These are phyloP conservation scores for Metarhizium sp. DNA, from an alignment of 2,329 filamentous ascomycete species.

Conservation along the genomic window DNA sequence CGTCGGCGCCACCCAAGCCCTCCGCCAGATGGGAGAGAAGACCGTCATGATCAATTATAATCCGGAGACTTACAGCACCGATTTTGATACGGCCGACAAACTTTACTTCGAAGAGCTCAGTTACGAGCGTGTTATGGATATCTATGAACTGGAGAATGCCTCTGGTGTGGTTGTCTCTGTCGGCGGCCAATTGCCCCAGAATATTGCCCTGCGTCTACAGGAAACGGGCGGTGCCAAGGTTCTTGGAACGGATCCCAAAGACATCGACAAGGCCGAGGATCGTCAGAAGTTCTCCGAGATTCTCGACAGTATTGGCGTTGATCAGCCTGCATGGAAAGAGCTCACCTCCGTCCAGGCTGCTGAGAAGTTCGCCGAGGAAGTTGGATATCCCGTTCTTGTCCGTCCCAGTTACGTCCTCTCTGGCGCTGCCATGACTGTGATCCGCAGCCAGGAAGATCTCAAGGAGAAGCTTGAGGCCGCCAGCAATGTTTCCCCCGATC, in stretches of 20 bases:
- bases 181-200: conserved; percentile 92
- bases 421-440: conserved; percentile 97
- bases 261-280: conserved; percentile 97
- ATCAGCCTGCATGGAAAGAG: conserved; percentile 97
- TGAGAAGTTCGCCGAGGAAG: conserved; percentile 74
- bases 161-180: conserved; percentile 89
- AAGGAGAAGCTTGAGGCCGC: conserved; percentile 93
- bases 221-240: conserved; percentile 84
- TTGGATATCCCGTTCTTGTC: conserved; percentile 90
- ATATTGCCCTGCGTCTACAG: conserved; percentile 90
- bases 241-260: conserved; percentile 82
- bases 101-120: conserved; percentile 96
- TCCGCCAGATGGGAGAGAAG: conserved; percentile 85
- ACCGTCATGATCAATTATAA: conserved; percentile 96
- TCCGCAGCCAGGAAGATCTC: conserved; percentile 76
- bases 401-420: conserved; percentile 94
- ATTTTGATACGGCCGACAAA: conserved; percentile 82
- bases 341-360: conserved; percentile 82
- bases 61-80: conserved; percentile 72
- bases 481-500: conserved; percentile 83
- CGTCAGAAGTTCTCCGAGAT: conserved; percentile 98
- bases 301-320: conserved; percentile 89
- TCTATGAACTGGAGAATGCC: conserved; percentile 84
- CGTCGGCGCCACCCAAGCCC: conserved; percentile 76
- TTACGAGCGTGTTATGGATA: conserved; percentile 98